A percentile compares a stretch with the other conserved stretches of the same genome.
Evolutionary conservation across 352 stramenopile genomes (phyloP).

Genomic region (Poterioochromonas sp.): DNA sequence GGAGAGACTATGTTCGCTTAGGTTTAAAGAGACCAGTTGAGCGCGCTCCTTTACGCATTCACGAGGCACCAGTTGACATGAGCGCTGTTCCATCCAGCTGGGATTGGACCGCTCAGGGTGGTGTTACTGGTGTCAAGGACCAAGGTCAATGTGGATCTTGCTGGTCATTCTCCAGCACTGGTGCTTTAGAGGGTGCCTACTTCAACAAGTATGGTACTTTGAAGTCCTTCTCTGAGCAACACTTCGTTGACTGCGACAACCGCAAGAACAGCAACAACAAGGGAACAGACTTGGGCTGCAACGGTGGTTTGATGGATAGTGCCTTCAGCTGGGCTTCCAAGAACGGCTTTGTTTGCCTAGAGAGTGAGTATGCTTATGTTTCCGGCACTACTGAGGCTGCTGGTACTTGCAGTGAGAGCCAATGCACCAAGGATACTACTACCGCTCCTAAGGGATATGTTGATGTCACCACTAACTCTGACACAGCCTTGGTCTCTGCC

Average conservation of each 20-base stretch:
- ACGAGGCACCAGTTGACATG: conserved; percentile 1
- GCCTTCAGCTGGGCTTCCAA: conserved; percentile 88
- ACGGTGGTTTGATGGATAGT: conserved; percentile 93
- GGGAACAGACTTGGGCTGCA: conserved; percentile 82
- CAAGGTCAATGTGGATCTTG: conserved; percentile 94
- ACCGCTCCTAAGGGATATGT: conserved; percentile 64
- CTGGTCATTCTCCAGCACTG: conserved; percentile 96
- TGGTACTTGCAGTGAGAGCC: conserved; percentile 40
- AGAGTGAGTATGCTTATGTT: conserved; percentile 89
- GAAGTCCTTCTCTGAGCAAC: conserved; percentile 84
- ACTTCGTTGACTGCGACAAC: conserved; percentile 95
- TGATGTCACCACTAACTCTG: conserved; percentile 63
- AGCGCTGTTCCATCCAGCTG: conserved; percentile 55
- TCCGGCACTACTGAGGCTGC: conserved; percentile 49
- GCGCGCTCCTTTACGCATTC: background rate
- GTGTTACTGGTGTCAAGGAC: conserved; percentile 93
- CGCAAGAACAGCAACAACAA: conserved; percentile 47
- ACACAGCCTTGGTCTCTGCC: background rate
- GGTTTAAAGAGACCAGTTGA: background rate
- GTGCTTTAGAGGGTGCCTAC: conserved; percentile 89
- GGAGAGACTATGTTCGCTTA: conserved; percentile 55
- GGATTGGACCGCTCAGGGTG: conserved; percentile 86
- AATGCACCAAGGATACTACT: conserved; percentile 46
- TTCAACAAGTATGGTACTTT: conserved; percentile 82
- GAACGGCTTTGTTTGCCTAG: conserved; percentile 78